Percentiles rank a stretch among this genome's conserved stretches.
Evolutionary conservation across 495 filamentous ascomycete species (phyloP).

Genomic region (Xylaria scruposa): DNA sequence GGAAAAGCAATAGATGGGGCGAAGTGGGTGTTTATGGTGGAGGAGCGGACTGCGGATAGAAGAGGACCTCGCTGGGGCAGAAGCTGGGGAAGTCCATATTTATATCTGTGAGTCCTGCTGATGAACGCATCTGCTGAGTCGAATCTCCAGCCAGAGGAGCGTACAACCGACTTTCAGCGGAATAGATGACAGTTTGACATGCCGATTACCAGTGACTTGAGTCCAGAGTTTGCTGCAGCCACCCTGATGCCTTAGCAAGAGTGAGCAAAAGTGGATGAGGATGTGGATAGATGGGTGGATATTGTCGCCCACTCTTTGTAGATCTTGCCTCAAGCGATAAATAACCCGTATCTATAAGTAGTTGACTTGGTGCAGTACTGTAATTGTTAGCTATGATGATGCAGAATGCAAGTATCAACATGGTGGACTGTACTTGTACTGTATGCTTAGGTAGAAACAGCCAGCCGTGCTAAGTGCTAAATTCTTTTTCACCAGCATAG

Average conservation of each 20-base stretch:
- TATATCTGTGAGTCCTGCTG: conserved; percentile 29
- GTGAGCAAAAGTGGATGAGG: conserved; percentile 34
- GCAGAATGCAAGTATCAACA: conserved; percentile 1
- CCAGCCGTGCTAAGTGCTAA: not conserved
- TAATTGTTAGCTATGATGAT: not conserved
- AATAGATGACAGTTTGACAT: conserved; percentile 24
- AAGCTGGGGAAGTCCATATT: conserved; percentile 31
- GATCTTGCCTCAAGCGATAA: conserved; percentile 21
- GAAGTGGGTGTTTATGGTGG: conserved; percentile 27
- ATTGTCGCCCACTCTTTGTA: conserved; percentile 22
- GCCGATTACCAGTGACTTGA: conserved; percentile 8
- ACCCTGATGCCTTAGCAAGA: conserved; percentile 20
- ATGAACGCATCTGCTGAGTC: conserved; percentile 19
- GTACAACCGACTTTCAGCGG: conserved; percentile 23
- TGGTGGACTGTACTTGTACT: not conserved
- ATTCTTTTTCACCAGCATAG: not conserved
- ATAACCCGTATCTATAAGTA: not conserved
- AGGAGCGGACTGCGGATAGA: conserved; percentile 19
- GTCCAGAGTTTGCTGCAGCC: conserved; percentile 12
- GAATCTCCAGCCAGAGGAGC: conserved; percentile 19
- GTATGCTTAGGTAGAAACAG: not conserved
- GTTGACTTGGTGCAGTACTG: not conserved
- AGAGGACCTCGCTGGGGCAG: conserved; percentile 4
- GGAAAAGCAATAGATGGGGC: conserved; percentile 32
- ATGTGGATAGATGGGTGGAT: conserved; percentile 42